A percentile compares a stretch with the other conserved stretches of the same genome.
phyloP scores from a whole-genome alignment of 1,284 basidiomycete species.

The Tilletia indica region DNA sequence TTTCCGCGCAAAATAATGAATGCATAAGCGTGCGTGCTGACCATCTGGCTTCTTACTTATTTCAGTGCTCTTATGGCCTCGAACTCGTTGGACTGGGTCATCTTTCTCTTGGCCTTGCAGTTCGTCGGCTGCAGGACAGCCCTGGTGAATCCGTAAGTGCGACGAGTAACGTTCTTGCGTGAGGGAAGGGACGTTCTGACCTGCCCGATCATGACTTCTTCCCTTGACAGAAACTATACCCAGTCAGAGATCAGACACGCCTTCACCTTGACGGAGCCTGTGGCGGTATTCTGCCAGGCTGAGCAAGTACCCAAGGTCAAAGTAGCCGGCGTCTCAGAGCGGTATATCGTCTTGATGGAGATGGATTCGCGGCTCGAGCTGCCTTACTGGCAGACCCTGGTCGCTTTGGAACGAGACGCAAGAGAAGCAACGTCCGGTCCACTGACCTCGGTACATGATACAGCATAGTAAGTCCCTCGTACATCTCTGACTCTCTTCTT shows the following conservation, averaged over 20 bases:
- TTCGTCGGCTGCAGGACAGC: neutral
- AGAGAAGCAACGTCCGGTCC: neutral
- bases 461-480: neutral
- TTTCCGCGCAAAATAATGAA: no score
- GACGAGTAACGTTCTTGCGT: no score
- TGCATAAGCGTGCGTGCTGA: no score
- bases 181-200: neutral
- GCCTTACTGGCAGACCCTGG: constrained; percentile 3
- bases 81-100: constrained; percentile 6
- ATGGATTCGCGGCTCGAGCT: no score
- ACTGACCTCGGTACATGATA: neutral
- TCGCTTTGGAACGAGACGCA: neutral
- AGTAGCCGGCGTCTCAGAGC: neutral
- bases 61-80: constrained; percentile 2
- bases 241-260: neutral
- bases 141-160: neutral
- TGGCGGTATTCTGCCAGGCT: neutral
- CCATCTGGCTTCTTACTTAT: neutral
- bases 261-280: neutral
- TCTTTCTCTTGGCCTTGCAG: neutral
- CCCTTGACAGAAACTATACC: neutral
- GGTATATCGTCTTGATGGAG: neutral
- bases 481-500: neutral
- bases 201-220: neutral
- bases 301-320: neutral